Conservation (phyloP, 2,329 filamentous ascomycete genomes). For the Cryphonectria radicalis region DNA sequence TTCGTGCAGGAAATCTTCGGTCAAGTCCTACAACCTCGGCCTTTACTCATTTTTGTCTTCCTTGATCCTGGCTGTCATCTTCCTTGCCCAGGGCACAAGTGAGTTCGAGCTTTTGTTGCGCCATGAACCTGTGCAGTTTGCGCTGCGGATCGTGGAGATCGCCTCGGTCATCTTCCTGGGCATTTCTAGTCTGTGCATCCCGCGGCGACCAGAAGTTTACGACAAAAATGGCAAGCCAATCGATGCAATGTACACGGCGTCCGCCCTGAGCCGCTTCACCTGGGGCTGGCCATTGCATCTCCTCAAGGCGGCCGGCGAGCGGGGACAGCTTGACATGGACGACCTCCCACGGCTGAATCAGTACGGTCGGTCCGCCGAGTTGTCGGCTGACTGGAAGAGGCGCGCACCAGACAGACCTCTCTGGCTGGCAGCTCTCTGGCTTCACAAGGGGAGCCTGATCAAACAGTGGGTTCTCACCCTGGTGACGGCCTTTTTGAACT, state of each 20-base stretch:
- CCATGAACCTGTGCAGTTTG: constrained; percentile 42
- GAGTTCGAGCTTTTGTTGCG: constrained; percentile 42
- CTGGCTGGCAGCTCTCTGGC: constrained; percentile 62
- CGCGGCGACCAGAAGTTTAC: constrained; percentile 70
- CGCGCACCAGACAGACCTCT: constrained; percentile 55
- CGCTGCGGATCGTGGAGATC: constrained; percentile 54
- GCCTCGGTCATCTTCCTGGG: constrained; percentile 49
- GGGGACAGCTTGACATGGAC: constrained; percentile 62
- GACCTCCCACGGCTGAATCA: constrained; percentile 68
- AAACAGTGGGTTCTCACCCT: constrained; percentile 64
- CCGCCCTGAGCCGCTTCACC: constrained; percentile 64
- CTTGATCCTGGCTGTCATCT: constrained; percentile 47
- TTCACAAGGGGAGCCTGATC: constrained; percentile 59
- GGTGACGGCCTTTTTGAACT: constrained; percentile 60
- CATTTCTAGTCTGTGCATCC: constrained; percentile 58
- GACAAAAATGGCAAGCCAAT: constrained; percentile 58
- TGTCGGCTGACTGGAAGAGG: constrained; percentile 54
- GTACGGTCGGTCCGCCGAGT: constrained; percentile 54
- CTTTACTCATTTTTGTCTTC: constrained; percentile 55
- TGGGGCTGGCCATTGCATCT: constrained; percentile 67
- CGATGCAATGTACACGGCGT: constrained; percentile 65
- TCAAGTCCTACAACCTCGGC: constrained; percentile 58
- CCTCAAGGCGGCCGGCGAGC: constrained; percentile 58
- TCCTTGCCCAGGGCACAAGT: constrained; percentile 50
- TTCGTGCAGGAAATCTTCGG: constrained; percentile 51